Evolutionary conservation across 2,329 filamentous ascomycete genomes (phyloP), one percentile per base, ranked within the genome.

Genomic region (Phyllosticta ampelicida): DNA sequence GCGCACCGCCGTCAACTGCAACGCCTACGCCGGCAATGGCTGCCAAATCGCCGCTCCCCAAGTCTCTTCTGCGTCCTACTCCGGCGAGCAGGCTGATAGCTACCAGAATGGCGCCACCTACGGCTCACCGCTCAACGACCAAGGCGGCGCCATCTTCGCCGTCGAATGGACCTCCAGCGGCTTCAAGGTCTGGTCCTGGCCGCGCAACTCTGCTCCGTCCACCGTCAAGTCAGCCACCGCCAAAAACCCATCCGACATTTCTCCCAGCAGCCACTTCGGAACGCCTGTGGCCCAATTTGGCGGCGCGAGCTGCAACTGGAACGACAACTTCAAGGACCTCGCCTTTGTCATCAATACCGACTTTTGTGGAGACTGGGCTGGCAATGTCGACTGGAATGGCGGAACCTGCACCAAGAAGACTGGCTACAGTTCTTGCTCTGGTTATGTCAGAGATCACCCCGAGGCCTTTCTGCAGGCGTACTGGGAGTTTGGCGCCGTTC

Each of bases 321-420:
- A 60, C 0, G 19, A 61, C 30, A 60, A 62, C 18, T 72, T 73
- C 62, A 61, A 62, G 23, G 63, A 68, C 30, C 61, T 68, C 49
- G 63, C 61, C 21, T 62, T 72, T 53, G 68, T 80, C 30, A 72
- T 81, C 56, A 74, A 80, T 64, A 76, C 72, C 0, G 74, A 76
- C 1, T 80, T 81, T 64, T 81, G 78, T 56, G 79, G 79, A 48
- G 73, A 77, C 51, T 81, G 78, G 78, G 78, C 78, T 10, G 78
- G 78, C n/a, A 65, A 65, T 21, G 69, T 71, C 1, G 65, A 85
- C 51, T 95, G 86, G 85, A 66, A 68, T 48, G 64, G 71, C 23
- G 48, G 23, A 13, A 13, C 48, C 5, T 68, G 68, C 57, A 59
- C 55, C 13, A 56, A 55, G 9, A 69, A 65, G 56, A 71, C 68